Evolutionary conservation across 2,329 filamentous ascomycete genomes (phyloP).

Genomic region (Hawksworthiomyces lignivorus): DNA sequence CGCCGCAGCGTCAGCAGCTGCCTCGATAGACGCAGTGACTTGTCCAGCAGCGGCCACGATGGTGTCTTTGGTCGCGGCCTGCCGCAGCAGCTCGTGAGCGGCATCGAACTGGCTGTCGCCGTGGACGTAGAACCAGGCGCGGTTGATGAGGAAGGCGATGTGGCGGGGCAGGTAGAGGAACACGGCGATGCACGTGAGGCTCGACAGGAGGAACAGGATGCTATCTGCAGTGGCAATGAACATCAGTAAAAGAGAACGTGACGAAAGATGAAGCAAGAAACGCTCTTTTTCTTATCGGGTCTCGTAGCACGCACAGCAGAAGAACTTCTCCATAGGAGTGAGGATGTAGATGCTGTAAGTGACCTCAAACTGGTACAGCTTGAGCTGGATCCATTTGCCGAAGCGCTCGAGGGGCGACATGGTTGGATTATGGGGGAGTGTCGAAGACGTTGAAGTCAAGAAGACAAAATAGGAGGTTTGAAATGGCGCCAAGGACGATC

Average conservation of each 20-base stretch:
- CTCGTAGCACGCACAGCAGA: constrained; percentile 81
- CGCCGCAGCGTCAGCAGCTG: constrained; percentile 20
- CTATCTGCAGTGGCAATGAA: no score
- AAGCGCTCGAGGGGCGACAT: constrained; percentile 45
- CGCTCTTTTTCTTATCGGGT: no score
- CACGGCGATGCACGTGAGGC: constrained; percentile 77
- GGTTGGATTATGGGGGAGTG: no score
- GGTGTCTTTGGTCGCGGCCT: constrained; percentile 17
- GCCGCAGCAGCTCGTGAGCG: constrained; percentile 36
- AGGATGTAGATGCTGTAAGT: constrained; percentile 97
- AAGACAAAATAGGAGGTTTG: no score
- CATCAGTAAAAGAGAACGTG: no score
- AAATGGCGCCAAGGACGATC: no score
- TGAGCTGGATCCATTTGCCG: constrained; percentile 81
- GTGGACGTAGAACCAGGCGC: constrained; percentile 90
- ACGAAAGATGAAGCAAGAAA: no score
- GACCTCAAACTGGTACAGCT: constrained; percentile 97
- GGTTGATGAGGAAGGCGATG: constrained; percentile 69
- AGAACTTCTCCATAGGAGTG: constrained; percentile 89
- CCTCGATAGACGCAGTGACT: constrained; percentile 22
- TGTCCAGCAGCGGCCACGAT: constrained; percentile 34
- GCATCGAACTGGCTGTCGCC: constrained; percentile 53
- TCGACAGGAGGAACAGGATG: constrained; percentile 81
- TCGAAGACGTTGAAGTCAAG: background rate
- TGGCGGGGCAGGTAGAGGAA: constrained; percentile 93